Percentiles rank a stretch among this genome's conserved stretches.
phyloP scores from a whole-genome alignment of 495 filamentous ascomycete species.

The Neurospora intermedia region DNA sequence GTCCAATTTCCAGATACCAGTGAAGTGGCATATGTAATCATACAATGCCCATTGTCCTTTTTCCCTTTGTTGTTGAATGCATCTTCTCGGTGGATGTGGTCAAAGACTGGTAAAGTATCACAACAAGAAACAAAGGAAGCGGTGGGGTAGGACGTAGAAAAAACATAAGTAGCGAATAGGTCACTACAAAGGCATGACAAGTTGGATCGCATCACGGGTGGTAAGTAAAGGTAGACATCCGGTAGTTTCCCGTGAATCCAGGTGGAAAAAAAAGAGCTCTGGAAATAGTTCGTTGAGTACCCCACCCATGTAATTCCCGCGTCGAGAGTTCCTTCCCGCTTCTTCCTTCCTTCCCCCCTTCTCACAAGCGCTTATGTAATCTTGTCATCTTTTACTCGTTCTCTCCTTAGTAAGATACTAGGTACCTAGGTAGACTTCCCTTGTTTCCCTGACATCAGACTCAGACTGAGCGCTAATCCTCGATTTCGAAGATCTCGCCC shows the following conservation, averaged over 20 bases:
- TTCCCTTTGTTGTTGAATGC: neutral
- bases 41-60: neutral
- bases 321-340: neutral
- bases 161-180: neutral
- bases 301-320: neutral
- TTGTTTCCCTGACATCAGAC: too few relatives aligned
- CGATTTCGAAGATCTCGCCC: neutral
- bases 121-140: fast-evolving
- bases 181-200: too few relatives aligned
- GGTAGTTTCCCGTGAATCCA: neutral
- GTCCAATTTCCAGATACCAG: neutral
- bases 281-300: neutral
- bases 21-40: neutral
- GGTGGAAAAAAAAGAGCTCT: too few relatives aligned
- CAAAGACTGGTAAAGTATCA: neutral
- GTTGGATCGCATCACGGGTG: neutral
- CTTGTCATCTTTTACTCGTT: too few relatives aligned
- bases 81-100: neutral
- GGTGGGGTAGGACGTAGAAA: fast-evolving
- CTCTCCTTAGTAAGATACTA: too few relatives aligned
- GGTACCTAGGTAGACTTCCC: too few relatives aligned
- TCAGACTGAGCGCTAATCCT: neutral
- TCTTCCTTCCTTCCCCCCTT: neutral
- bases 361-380: too few relatives aligned
- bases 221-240: neutral